Conservation (phyloP, 257 asterid genomes). For the Nicotiana knightiana region DNA sequence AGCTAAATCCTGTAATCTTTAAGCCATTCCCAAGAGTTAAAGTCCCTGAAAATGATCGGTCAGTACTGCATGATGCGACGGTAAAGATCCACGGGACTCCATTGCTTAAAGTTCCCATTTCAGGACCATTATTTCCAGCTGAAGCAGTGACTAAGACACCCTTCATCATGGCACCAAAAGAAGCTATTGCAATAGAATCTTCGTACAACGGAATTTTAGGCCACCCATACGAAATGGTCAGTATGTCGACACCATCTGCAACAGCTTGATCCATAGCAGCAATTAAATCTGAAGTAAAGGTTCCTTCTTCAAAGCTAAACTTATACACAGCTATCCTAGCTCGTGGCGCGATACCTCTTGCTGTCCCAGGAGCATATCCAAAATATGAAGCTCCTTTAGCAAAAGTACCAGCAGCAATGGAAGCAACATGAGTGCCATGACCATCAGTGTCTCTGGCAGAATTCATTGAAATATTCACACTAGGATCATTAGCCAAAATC, state of each 20-base stretch:
- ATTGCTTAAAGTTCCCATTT: neutral
- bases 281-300: conserved; percentile 9
- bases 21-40: conserved; percentile 31
- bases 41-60: conserved; percentile 30
- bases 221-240: conserved; percentile 15
- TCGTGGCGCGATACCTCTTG: conserved; percentile 11
- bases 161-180: conserved; percentile 37
- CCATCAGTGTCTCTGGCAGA: conserved; percentile 8
- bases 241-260: conserved; percentile 31
- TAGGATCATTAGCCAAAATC: conserved; percentile 11
- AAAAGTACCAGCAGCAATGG: conserved; percentile 6
- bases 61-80: conserved; percentile 29
- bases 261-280: conserved; percentile 34
- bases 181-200: conserved; percentile 30
- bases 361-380: conserved; percentile 16
- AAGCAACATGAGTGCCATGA: conserved; percentile 10
- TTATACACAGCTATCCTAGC: conserved; percentile 15
- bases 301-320: neutral
- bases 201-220: neutral
- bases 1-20: conserved; percentile 27
- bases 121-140: conserved; percentile 27
- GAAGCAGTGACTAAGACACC: conserved; percentile 30
- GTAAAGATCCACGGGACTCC: conserved; percentile 35
- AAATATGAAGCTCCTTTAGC: conserved; percentile 10
- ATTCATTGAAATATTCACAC: conserved; percentile 7